A percentile compares a stretch with the other conserved stretches of the same genome.
Conservation (phyloP, 139 green algal species). For the Eudorina sp. region DNA sequence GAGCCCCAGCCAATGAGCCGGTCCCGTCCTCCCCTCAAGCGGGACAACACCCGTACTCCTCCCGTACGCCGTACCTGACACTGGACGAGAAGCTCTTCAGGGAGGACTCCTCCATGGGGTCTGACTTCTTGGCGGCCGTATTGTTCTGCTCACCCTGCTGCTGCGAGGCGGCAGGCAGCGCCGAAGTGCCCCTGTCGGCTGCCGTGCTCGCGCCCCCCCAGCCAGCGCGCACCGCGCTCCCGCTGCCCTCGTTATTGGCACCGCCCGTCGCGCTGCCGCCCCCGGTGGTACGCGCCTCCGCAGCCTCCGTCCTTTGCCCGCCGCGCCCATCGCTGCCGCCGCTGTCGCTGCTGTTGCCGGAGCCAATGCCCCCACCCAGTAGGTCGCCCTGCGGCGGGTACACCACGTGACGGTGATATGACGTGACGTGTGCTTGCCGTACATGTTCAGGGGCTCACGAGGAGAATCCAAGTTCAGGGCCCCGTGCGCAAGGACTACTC, state of each 20-base stretch:
- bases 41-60: neutral
- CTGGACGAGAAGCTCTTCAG: slow-evolving; percentile 41
- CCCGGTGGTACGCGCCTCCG: neutral
- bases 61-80: slow-evolving; percentile 1
- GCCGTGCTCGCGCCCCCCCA: neutral
- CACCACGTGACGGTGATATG: too few relatives aligned
- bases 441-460: too few relatives aligned
- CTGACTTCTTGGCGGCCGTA: neutral
- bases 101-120: slow-evolving; percentile 19
- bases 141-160: neutral
- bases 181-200: neutral
- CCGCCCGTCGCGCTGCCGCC: neutral
- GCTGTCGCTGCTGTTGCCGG: slow-evolving; percentile 40
- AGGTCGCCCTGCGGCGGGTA: neutral
- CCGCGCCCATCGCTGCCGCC: neutral
- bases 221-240: too few relatives aligned
- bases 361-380: neutral
- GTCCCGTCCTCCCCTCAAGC: too few relatives aligned
- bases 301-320: neutral
- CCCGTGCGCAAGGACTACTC: too few relatives aligned
- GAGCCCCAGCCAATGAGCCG: too few relatives aligned
- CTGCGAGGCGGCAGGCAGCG: neutral
- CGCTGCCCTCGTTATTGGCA: neutral
- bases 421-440: too few relatives aligned
- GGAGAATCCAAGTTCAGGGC: too few relatives aligned